These are phyloP conservation scores for Leccinum fibrillosum DNA, from an alignment of 768 basidiomycete genomes.

Conservation along the genomic window DNA sequence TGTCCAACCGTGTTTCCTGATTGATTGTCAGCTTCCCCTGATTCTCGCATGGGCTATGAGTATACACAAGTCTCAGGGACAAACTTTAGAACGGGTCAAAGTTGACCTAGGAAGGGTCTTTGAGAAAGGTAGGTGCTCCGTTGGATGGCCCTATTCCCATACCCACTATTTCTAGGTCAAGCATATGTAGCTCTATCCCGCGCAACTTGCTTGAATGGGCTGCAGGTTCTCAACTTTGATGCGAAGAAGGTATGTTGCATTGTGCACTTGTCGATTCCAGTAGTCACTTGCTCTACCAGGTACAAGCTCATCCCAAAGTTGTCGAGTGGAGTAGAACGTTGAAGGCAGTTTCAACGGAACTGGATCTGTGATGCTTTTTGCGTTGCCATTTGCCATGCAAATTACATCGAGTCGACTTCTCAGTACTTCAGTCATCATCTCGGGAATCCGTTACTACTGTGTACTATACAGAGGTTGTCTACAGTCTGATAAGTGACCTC, in stretches of 20 bases:
- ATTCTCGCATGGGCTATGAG: constrained; percentile 98
- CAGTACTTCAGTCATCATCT: not conserved
- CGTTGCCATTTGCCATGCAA: not conserved
- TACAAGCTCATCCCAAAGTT: constrained; percentile 71
- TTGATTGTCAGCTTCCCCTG: constrained; percentile 62
- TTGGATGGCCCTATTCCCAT: not conserved
- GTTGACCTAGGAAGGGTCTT: constrained; percentile 93
- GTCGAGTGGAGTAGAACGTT: constrained; percentile 69
- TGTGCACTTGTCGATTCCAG: not conserved
- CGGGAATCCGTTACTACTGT: not conserved
- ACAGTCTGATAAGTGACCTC: not conserved
- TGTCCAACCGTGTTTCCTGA: not conserved
- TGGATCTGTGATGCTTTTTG: constrained; percentile 7
- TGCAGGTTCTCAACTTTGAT: constrained; percentile 83
- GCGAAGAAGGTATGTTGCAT: constrained; percentile 53
- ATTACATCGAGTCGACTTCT: not conserved
- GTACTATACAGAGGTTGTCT: not conserved
- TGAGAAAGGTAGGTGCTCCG: constrained; percentile 68
- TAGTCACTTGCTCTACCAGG: constrained; percentile 38
- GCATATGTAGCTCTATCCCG: constrained; percentile 91
- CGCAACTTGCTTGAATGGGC: constrained; percentile 78
- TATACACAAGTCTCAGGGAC: constrained; percentile 98
- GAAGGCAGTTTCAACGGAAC: constrained; percentile 39
- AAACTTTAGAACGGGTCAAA: constrained; percentile 91
- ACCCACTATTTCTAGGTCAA: constrained; percentile 52